Conservation (phyloP, 2,329 filamentous ascomycete genomes). For the Ophiostoma angusticollis region DNA sequence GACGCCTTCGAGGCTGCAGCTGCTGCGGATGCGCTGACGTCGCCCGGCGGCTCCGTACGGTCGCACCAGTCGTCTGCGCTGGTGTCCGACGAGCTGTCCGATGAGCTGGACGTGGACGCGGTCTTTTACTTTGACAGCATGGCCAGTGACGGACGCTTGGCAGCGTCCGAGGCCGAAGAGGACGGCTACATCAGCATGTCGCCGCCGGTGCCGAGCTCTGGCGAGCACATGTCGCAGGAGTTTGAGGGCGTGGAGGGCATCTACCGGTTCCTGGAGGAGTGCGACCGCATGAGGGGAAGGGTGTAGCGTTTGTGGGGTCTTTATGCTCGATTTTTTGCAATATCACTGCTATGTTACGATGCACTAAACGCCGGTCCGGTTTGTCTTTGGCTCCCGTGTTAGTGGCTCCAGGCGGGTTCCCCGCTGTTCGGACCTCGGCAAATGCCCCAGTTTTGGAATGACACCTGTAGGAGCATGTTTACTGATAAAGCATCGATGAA, state of each 20-base stretch:
- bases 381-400: too few species aligned
- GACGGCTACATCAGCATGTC: slow-evolving; percentile 39
- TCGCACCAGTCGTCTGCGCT: slow-evolving; percentile 22
- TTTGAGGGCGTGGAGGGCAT: slow-evolving; percentile 45
- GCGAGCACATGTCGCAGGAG: slow-evolving; percentile 31
- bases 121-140: slow-evolving; percentile 12
- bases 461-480: too few species aligned
- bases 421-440: slow-evolving; percentile 9
- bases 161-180: slow-evolving; percentile 20
- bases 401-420: too few species aligned
- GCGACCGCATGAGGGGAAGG: slow-evolving; percentile 30
- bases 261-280: slow-evolving; percentile 46
- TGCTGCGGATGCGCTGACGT: slow-evolving; percentile 23
- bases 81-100: slow-evolving; percentile 21
- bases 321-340: neutral
- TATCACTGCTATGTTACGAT: too few species aligned
- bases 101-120: slow-evolving; percentile 16
- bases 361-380: too few species aligned
- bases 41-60: slow-evolving; percentile 34
- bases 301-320: slow-evolving; percentile 1
- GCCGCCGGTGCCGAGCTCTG: slow-evolving; percentile 29
- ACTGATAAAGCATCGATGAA: too few species aligned
- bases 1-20: slow-evolving; percentile 23
- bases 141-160: slow-evolving; percentile 23
- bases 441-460: slow-evolving; percentile 1